Evolutionary conservation across 1,139 yeast genomes (phyloP).

Genomic region (Yamadazyma blattariae): DNA sequence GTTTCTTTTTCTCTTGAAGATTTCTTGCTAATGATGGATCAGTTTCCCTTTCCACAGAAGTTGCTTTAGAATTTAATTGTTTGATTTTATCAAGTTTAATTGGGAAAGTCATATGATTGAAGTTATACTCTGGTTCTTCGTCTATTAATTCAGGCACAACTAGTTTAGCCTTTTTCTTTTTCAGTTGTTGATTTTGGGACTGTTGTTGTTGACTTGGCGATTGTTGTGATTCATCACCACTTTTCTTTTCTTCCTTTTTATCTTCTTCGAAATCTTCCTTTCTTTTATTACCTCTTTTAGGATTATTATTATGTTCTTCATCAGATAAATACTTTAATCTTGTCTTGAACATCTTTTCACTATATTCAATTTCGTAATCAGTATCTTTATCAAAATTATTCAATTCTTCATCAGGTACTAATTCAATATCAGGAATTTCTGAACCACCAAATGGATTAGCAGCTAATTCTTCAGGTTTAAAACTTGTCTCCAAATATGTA

Average conservation of each 20-base stretch:
- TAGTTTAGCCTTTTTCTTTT: slow-evolving; percentile 11
- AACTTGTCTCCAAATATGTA: slow-evolving; percentile 72
- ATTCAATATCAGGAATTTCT: slow-evolving; percentile 47
- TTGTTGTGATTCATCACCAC: neutral
- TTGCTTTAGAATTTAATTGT: slow-evolving; percentile 1
- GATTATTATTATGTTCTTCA: slow-evolving; percentile 36
- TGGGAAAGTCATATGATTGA: slow-evolving; percentile 5
- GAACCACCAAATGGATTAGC: slow-evolving; percentile 64
- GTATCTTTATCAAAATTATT: slow-evolving; percentile 65
- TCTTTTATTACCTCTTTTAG: slow-evolving; percentile 33
- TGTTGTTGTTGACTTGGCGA: slow-evolving; percentile 4
- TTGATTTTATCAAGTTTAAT: neutral
- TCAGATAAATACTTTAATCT: slow-evolving; percentile 57
- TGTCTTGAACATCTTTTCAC: slow-evolving; percentile 62
- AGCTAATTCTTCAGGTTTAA: slow-evolving; percentile 50
- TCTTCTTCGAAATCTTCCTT: slow-evolving; percentile 19
- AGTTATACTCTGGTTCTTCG: slow-evolving; percentile 5
- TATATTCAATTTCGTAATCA: slow-evolving; percentile 66
- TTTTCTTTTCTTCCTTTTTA: slow-evolving; percentile 8
- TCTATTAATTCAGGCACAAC: neutral
- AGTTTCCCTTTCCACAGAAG: neutral
- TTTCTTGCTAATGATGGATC: slow-evolving; percentile 3
- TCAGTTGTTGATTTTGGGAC: slow-evolving; percentile 6
- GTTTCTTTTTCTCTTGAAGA: slow-evolving; percentile 1
- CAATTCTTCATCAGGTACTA: slow-evolving; percentile 36